Evolutionary conservation across 1,139 yeast species (phyloP).

Genomic region (Taphrina wiesneri): DNA sequence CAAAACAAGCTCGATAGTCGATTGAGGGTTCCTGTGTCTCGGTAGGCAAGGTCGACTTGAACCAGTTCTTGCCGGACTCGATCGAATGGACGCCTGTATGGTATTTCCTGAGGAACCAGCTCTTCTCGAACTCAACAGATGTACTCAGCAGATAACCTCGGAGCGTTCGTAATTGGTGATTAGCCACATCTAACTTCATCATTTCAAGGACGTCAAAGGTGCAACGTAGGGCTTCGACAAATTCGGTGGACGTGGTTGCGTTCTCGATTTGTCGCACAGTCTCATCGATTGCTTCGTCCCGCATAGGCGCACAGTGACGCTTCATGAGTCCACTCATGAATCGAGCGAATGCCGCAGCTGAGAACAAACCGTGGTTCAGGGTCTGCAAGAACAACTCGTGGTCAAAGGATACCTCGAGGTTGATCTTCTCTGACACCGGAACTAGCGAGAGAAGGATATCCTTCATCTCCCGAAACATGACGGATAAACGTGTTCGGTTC

Average conservation of each 20-base stretch:
- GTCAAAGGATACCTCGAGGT: conserved; percentile 74
- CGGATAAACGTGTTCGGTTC: conserved; percentile 48
- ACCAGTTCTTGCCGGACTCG: conserved; percentile 6
- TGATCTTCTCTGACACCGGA: conserved; percentile 73
- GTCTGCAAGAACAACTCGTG: conserved; percentile 76
- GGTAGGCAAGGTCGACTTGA: neutral
- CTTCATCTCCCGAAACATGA: conserved; percentile 70
- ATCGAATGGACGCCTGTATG: neutral
- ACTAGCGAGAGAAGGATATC: conserved; percentile 73
- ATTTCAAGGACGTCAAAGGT: conserved; percentile 85
- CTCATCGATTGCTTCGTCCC: conserved; percentile 85
- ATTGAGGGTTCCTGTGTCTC: neutral
- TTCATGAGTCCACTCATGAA: conserved; percentile 74
- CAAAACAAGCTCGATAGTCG: conserved; percentile 10
- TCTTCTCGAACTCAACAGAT: conserved; percentile 89
- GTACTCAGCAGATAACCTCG: conserved; percentile 84
- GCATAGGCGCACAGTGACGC: conserved; percentile 92
- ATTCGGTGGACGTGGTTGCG: conserved; percentile 44
- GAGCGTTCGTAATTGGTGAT: conserved; percentile 83
- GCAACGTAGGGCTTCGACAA: conserved; percentile 76
- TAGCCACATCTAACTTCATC: conserved; percentile 91
- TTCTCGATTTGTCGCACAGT: conserved; percentile 65
- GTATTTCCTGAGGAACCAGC: conserved; percentile 46
- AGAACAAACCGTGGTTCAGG: conserved; percentile 65
- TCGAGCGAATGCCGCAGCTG: conserved; percentile 65